A percentile compares a stretch with the other conserved stretches of the same genome.
phyloP scores from a whole-genome alignment of 1,139 yeast species.

The Kodamaea alishanica region DNA sequence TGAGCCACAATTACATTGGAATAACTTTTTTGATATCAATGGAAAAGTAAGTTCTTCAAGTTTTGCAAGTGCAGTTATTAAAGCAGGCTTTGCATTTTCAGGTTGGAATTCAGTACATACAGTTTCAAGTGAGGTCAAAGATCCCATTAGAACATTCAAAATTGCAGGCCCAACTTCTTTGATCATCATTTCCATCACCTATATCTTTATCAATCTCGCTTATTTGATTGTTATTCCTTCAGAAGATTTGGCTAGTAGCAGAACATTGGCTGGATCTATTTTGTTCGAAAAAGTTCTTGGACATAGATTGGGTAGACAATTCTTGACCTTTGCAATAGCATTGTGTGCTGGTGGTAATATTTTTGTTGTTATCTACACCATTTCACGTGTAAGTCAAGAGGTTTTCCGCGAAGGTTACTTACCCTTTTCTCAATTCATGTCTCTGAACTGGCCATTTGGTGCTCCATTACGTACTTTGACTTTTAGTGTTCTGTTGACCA shows the following conservation, averaged over 20 bases:
- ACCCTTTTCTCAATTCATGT: constrained; percentile 51
- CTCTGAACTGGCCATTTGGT: constrained; percentile 54
- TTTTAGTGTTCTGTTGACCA: constrained; percentile 35
- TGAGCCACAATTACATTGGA: constrained; percentile 37
- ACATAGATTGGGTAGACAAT: constrained; percentile 44
- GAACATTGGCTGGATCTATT: constrained; percentile 57
- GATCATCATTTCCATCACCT: constrained; percentile 46
- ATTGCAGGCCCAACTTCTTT: constrained; percentile 61
- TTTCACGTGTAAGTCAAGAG: constrained; percentile 62
- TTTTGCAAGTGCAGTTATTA: constrained; percentile 53
- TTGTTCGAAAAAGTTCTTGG: constrained; percentile 58
- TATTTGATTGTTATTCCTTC: constrained; percentile 53
- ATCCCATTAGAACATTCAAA: constrained; percentile 54
- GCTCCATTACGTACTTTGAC: constrained; percentile 51
- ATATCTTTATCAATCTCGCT: constrained; percentile 52
- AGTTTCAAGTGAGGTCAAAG: constrained; percentile 57
- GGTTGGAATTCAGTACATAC: constrained; percentile 68
- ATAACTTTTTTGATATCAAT: constrained; percentile 25
- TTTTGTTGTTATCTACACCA: constrained; percentile 56
- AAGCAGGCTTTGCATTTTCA: constrained; percentile 56
- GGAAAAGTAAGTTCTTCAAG: constrained; percentile 39
- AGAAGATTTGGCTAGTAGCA: constrained; percentile 50
- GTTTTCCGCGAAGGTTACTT: constrained; percentile 60
- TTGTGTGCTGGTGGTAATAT: constrained; percentile 61
- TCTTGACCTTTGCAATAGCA: constrained; percentile 56